A percentile compares a stretch with the other conserved stretches of the same genome.
Evolutionary conservation across 1,284 basidiomycete species (phyloP).

Genomic region (Moesziomyces aphidis): DNA sequence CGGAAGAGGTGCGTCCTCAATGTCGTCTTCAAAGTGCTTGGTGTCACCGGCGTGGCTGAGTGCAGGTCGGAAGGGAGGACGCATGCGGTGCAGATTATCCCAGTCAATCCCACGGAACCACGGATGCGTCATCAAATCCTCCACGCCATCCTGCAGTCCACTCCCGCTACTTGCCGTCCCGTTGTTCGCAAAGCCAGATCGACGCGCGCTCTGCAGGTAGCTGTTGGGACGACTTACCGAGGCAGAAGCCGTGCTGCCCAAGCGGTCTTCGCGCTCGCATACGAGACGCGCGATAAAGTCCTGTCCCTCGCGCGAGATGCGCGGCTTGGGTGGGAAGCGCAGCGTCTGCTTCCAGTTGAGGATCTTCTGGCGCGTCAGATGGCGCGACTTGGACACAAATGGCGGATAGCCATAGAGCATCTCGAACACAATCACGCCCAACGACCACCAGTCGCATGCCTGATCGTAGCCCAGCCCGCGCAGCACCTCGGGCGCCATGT

Average conservation of each 20-base stretch:
- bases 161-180: constrained; percentile 63
- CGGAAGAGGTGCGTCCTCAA: constrained; percentile 84
- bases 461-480: constrained; percentile 86
- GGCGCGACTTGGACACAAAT: constrained; percentile 67
- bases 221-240: constrained; percentile 81
- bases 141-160: constrained; percentile 77
- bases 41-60: constrained; percentile 70
- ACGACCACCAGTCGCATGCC: constrained; percentile 97
- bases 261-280: constrained; percentile 91
- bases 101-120: constrained; percentile 64
- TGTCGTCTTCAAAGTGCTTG: constrained; percentile 76
- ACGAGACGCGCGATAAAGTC: constrained; percentile 87
- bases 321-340: constrained; percentile 85
- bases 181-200: constrained; percentile 76
- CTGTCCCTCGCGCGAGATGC: constrained; percentile 84
- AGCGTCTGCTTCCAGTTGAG: constrained; percentile 90
- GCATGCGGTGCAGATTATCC: constrained; percentile 69
- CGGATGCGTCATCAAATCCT: constrained; percentile 80
- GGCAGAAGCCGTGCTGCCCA: constrained; percentile 79
- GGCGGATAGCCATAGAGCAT: constrained; percentile 81
- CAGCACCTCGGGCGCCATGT: constrained; percentile 95
- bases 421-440: constrained; percentile 83
- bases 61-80: constrained; percentile 88
- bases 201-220: constrained; percentile 77
- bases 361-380: constrained; percentile 66